These are phyloP conservation scores for Pseudopyricularia cyperi DNA, from an alignment of 2,329 filamentous ascomycete species.

Conservation along the genomic window DNA sequence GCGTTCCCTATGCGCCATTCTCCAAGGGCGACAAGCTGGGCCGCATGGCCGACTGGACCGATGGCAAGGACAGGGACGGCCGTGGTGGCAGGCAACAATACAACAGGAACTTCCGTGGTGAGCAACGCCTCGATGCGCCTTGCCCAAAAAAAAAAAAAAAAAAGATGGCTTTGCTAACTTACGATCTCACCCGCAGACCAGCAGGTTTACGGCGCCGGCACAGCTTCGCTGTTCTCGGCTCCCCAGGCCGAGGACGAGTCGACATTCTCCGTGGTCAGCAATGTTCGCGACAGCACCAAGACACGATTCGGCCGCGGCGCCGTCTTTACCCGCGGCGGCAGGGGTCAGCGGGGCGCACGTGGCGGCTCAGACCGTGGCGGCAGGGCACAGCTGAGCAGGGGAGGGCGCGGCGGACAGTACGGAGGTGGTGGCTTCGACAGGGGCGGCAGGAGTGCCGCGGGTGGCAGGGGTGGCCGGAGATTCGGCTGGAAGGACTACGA, in stretches of 20 bases:
- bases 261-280: constrained; percentile 95
- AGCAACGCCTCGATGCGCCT: constrained; percentile 8
- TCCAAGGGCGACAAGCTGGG: constrained; percentile 98
- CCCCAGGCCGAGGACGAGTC: constrained; percentile 91
- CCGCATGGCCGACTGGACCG: constrained; percentile 99
- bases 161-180: neutral
- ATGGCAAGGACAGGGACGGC: constrained; percentile 71
- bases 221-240: constrained; percentile 76
- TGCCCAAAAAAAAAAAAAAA: neutral
- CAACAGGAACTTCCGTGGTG: constrained; percentile 87
- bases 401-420: constrained; percentile 53
- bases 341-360: constrained; percentile 63
- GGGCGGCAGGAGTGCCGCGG: constrained; percentile 55
- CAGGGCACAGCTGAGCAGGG: constrained; percentile 53
- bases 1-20: constrained; percentile 94
- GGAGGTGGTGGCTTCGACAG: constrained; percentile 52
- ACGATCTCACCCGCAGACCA: constrained; percentile 48
- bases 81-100: constrained; percentile 75
- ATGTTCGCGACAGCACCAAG: constrained; percentile 76
- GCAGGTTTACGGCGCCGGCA: constrained; percentile 88
- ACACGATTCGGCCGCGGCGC: constrained; percentile 80
- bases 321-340: constrained; percentile 68
- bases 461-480: constrained; percentile 64
- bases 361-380: constrained; percentile 48
- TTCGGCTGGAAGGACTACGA: constrained; percentile 99